Conservation (phyloP, 2,329 filamentous ascomycete species). For the Myriosclerotinia curreyana region DNA sequence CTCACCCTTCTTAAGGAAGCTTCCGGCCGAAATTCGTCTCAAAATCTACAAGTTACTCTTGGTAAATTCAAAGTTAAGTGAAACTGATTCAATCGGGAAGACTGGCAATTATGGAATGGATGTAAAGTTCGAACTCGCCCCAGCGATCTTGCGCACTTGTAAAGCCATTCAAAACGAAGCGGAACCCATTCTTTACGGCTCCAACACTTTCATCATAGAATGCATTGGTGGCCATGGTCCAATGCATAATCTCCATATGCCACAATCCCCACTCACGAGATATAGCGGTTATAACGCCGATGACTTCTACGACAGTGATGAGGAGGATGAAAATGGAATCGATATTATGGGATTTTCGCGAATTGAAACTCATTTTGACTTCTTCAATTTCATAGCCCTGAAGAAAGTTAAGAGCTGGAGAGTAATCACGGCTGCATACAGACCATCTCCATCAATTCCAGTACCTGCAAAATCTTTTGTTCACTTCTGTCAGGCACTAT, state of each 20-base stretch:
- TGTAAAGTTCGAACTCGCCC: slow-evolving; percentile 14
- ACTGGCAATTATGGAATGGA: not conserved
- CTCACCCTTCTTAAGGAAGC: slow-evolving; percentile 17
- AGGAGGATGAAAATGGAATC: not conserved
- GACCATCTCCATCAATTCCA: not conserved
- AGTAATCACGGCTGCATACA: slow-evolving; percentile 16
- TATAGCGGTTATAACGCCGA: not conserved
- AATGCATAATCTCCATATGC: not conserved
- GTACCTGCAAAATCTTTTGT: slow-evolving; percentile 19
- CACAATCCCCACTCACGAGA: slow-evolving; percentile 22
- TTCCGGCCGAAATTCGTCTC: slow-evolving; percentile 20
- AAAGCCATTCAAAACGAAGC: slow-evolving; percentile 21
- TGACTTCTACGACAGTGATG: not conserved
- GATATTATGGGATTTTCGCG: not conserved
- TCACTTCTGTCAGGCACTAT: slow-evolving; percentile 21
- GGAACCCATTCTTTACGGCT: slow-evolving; percentile 19
- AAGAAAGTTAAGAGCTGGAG: slow-evolving; percentile 19
- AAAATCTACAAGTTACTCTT: slow-evolving; percentile 21
- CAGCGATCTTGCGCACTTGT: slow-evolving; percentile 17
- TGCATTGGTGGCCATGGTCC: slow-evolving; percentile 21
- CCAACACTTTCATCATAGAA: slow-evolving; percentile 23
- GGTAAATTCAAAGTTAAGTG: slow-evolving; percentile 18
- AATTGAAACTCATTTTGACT: slow-evolving; percentile 11
- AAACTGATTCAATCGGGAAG: slow-evolving; percentile 10
- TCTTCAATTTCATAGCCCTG: not conserved